Conservation (phyloP, 768 basidiomycete genomes). For the Hydnomerulius pinastri region DNA sequence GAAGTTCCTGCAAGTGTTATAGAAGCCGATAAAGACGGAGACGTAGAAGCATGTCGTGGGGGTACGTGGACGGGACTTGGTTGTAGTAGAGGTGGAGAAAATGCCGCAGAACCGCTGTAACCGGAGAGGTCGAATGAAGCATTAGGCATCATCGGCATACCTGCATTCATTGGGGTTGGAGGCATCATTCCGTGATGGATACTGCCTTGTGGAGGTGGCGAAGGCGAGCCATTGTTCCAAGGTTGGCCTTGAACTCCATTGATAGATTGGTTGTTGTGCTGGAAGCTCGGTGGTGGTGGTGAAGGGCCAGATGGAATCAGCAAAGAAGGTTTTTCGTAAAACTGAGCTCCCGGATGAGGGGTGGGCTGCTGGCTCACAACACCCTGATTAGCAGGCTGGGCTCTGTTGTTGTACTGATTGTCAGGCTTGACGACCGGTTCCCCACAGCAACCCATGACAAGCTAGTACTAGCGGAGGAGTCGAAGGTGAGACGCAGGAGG, state of each 20-base stretch:
- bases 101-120: not conserved
- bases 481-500: conserved; percentile 1
- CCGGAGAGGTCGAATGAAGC: not conserved
- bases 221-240: conserved; percentile 33
- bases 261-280: conserved; percentile 21
- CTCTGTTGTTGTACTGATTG: conserved; percentile 36
- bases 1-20: conserved; percentile 1
- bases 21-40: conserved; percentile 21
- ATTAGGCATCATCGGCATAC: conserved; percentile 2
- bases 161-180: not conserved
- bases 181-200: conserved; percentile 4
- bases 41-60: conserved; percentile 17
- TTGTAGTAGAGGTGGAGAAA: conserved; percentile 24
- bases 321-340: conserved; percentile 43
- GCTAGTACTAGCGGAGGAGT: conserved; percentile 2
- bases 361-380: conserved; percentile 57
- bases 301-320: conserved; percentile 44
- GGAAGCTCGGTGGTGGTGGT: conserved; percentile 45
- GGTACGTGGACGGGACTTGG: conserved; percentile 30
- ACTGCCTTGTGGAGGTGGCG: conserved; percentile 28
- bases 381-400: conserved; percentile 28
- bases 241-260: conserved; percentile 29
- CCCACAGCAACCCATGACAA: conserved; percentile 70
- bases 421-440: conserved; percentile 36
- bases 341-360: conserved; percentile 35